These are phyloP conservation scores for Sarocladium oryzae DNA, from an alignment of 2,329 filamentous ascomycete genomes.

Conservation along the genomic window DNA sequence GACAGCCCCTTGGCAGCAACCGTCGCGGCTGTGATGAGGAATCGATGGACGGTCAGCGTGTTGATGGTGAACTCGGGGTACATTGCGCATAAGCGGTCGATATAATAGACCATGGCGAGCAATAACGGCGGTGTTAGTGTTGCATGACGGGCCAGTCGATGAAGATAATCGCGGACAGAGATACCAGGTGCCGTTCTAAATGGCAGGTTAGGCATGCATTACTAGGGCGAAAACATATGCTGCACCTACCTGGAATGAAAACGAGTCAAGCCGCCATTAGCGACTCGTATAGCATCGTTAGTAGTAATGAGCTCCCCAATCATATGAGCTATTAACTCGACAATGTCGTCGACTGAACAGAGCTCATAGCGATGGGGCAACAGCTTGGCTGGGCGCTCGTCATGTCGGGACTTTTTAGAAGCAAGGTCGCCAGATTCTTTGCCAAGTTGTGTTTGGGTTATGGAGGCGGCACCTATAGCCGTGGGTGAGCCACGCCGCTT, in stretches of 20 bases:
- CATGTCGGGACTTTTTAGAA: constrained; percentile 49
- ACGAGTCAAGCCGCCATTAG: constrained; percentile 76
- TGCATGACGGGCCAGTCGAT: constrained; percentile 86
- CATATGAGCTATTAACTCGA: constrained; percentile 90
- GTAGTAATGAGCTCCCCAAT: constrained; percentile 88
- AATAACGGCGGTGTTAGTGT: constrained; percentile 88
- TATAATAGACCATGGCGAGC: constrained; percentile 99
- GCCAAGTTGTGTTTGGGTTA: neutral
- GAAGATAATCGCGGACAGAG: constrained; percentile 88
- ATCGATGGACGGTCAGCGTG: constrained; percentile 92
- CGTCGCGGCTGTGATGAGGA: constrained; percentile 90
- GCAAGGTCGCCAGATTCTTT: constrained; percentile 11
- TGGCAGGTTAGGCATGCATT: neutral
- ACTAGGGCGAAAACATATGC: constrained; percentile 11
- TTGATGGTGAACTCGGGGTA: constrained; percentile 96
- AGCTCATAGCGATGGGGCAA: constrained; percentile 73
- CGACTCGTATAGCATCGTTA: constrained; percentile 76
- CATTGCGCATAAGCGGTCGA: constrained; percentile 85
- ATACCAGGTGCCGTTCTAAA: constrained; percentile 70
- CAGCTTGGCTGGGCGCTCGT: constrained; percentile 45
- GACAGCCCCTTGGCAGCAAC: constrained; percentile 94
- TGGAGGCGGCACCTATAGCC: neutral
- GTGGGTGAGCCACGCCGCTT: constrained; percentile 4
- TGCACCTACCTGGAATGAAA: constrained; percentile 78
- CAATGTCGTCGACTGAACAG: constrained; percentile 78